Percentiles rank a stretch among this genome's conserved stretches.
Conservation (phyloP, 1,284 basidiomycete species). For the Cutaneotrichosporon sp. region DNA sequence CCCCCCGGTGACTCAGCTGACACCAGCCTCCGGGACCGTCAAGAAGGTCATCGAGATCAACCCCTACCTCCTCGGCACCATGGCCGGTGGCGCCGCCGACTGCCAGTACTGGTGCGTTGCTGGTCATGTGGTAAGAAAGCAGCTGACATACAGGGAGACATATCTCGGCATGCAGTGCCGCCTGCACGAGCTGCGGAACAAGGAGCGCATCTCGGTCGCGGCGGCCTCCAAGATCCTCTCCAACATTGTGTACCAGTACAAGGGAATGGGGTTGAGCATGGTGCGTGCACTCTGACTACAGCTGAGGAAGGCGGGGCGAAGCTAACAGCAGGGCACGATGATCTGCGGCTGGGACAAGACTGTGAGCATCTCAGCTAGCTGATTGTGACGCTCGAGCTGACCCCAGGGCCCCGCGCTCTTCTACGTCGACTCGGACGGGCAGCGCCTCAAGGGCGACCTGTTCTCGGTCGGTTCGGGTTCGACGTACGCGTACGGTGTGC, state of each 20-base stretch:
- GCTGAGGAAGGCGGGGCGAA: background rate
- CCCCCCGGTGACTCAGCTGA: background rate
- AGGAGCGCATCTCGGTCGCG: conserved; percentile 96
- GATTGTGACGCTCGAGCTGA: background rate
- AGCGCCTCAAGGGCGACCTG: conserved; percentile 90
- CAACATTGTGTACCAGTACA: conserved; percentile 97
- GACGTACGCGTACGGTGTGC: conserved; percentile 97
- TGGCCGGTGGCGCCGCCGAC: conserved; percentile 94
- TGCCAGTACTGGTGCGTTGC: conserved; percentile 56
- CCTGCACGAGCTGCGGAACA: conserved; percentile 94
- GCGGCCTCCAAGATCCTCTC: conserved; percentile 97
- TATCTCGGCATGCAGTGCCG: conserved; percentile 98
- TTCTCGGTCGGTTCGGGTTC: conserved; percentile 99
- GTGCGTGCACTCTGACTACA: conserved; percentile 57
- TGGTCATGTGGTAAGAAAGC: background rate
- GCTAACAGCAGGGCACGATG: conserved; percentile 81
- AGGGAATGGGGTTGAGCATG: conserved; percentile 99
- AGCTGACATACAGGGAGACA: conserved; percentile 70
- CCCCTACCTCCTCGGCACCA: conserved; percentile 95
- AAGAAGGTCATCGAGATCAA: conserved; percentile 99
- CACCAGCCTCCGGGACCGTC: conserved; percentile 86
- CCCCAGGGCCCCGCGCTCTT: conserved; percentile 89
- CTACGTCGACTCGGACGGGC: conserved; percentile 98
- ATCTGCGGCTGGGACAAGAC: conserved; percentile 99
- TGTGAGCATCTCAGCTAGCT: conserved; percentile 59